phyloP scores from a whole-genome alignment of 2,329 filamentous ascomycete species.

The Triangularia setosa region DNA sequence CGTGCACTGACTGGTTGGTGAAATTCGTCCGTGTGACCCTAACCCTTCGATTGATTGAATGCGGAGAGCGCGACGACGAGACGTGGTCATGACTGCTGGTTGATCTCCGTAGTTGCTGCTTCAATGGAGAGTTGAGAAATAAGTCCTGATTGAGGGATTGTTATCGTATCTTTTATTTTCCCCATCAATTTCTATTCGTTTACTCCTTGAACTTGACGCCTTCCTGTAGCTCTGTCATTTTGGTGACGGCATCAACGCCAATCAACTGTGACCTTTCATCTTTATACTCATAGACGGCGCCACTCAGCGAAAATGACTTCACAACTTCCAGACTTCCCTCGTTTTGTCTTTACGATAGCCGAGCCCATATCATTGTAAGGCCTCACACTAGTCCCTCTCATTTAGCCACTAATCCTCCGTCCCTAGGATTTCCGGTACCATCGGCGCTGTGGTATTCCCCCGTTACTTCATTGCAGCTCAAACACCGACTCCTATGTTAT shows the following conservation, averaged over 20 bases:
- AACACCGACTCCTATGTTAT: slow-evolving; percentile 39
- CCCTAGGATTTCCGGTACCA: slow-evolving; percentile 54
- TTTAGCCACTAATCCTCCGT: slow-evolving; percentile 2
- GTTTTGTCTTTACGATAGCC: slow-evolving; percentile 62
- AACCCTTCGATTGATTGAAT: neutral
- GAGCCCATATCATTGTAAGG: slow-evolving; percentile 66
- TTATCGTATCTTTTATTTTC: too few relatives aligned
- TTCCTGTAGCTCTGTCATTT: neutral
- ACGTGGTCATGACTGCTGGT: neutral
- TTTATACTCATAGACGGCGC: neutral
- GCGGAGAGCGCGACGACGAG: neutral
- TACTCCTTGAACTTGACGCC: neutral
- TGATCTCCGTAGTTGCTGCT: neutral
- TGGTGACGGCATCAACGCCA: neutral
- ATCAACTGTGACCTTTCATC: neutral
- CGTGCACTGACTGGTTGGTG: neutral
- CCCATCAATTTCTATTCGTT: neutral
- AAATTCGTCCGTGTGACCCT: neutral
- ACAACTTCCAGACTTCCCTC: slow-evolving; percentile 59
- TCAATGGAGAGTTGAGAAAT: neutral
- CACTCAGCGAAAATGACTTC: slow-evolving; percentile 48
- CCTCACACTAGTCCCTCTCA: neutral
- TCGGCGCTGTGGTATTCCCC: slow-evolving; percentile 52
- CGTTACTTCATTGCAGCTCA: slow-evolving; percentile 63
- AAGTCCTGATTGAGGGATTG: neutral